Evolutionary conservation across 495 filamentous ascomycete species (phyloP).

Genomic region (Penicillium dipodomyicola): DNA sequence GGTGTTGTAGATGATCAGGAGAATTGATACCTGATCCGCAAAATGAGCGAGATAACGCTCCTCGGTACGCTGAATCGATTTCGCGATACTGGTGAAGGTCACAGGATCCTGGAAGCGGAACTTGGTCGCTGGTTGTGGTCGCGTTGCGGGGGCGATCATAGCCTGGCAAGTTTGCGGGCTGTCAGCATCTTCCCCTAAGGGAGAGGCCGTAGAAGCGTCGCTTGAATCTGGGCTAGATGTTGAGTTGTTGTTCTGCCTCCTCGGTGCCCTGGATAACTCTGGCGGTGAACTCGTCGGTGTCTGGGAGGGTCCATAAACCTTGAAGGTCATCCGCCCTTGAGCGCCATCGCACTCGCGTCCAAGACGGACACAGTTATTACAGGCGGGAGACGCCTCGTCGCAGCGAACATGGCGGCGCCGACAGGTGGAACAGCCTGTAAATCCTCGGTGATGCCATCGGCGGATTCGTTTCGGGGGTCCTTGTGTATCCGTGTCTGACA

Average conservation of each 20-base stretch:
- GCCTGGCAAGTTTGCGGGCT: slow-evolving; percentile 13
- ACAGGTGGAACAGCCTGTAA: slow-evolving; percentile 44
- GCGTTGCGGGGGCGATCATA: slow-evolving; percentile 24
- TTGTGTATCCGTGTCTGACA: slow-evolving; percentile 17
- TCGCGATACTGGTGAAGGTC: slow-evolving; percentile 21
- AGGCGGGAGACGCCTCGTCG: slow-evolving; percentile 43
- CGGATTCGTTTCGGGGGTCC: slow-evolving; percentile 40
- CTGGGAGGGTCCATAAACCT: slow-evolving; percentile 39
- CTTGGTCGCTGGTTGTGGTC: slow-evolving; percentile 14
- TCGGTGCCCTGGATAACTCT: slow-evolving; percentile 18
- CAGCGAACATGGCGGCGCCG: slow-evolving; percentile 44
- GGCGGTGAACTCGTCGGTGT: slow-evolving; percentile 1
- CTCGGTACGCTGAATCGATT: slow-evolving; percentile 28
- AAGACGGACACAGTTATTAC: slow-evolving; percentile 42
- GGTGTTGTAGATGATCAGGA: slow-evolving; percentile 42
- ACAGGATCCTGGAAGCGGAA: slow-evolving; percentile 32
- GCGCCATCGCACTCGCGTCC: slow-evolving; percentile 41
- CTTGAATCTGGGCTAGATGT: slow-evolving; percentile 11
- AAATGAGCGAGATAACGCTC: slow-evolving; percentile 42
- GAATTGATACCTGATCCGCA: slow-evolving; percentile 37
- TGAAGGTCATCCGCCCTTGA: slow-evolving; percentile 44
- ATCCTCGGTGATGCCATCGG: slow-evolving; percentile 42
- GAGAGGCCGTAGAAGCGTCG: slow-evolving; percentile 14
- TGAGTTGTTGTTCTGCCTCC: slow-evolving; percentile 23
- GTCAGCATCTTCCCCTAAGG: slow-evolving; percentile 19